Conservation (phyloP, 202 grass and related monocot genomes). For the Dendrocalamus latiflorus region DNA sequence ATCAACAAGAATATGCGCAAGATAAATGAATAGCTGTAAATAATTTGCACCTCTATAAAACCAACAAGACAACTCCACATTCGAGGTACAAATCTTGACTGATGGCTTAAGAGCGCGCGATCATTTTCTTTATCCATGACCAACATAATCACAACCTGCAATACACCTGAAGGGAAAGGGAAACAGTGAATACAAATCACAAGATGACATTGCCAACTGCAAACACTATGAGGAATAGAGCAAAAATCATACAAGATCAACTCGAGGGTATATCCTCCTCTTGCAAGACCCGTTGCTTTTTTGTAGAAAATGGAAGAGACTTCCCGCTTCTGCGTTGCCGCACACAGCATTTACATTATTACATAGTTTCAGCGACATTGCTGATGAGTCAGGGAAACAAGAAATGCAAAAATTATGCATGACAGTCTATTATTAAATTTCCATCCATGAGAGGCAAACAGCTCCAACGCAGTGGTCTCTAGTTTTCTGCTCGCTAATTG, state of each 20-base stretch:
- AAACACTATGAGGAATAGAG: not conserved
- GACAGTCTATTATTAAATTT: no score
- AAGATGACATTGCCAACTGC: not conserved
- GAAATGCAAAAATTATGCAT: no score
- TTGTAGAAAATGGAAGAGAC: no score
- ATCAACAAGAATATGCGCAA: not conserved
- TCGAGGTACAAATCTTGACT: slow-evolving; percentile 82
- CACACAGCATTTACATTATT: no score
- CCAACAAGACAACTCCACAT: slow-evolving; percentile 99
- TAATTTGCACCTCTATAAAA: slow-evolving; percentile 70
- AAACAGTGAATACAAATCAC: not conserved
- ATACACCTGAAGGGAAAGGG: not conserved
- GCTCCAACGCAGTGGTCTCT: no score
- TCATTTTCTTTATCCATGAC: slow-evolving; percentile 93
- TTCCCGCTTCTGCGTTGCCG: no score
- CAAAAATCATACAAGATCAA: slow-evolving; percentile 65
- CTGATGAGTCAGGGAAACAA: no score
- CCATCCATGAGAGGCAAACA: no score
- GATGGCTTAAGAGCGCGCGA: slow-evolving; percentile 63
- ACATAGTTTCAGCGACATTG: no score
- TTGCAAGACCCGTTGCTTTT: slow-evolving; percentile 77
- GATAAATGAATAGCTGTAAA: not conserved
- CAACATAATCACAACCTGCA: slow-evolving; percentile 96
- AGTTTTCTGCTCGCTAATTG: no score
- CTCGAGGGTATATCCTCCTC: slow-evolving; percentile 84